Evolutionary conservation across 441 rosid species (phyloP).

Genomic region (Viola pubescens): DNA sequence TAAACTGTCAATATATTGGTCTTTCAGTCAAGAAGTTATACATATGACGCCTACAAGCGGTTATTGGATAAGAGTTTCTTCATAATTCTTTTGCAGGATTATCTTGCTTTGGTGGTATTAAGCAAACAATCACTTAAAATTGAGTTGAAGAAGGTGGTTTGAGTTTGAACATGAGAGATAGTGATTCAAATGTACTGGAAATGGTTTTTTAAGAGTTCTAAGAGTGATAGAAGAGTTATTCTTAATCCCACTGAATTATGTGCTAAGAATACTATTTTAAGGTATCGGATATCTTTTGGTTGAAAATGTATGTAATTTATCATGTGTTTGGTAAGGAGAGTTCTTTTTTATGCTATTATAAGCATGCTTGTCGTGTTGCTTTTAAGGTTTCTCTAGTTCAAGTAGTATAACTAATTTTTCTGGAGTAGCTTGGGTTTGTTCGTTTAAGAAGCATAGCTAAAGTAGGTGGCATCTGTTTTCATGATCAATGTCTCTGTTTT

Average conservation of each 20-base stretch:
- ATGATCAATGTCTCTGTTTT: neutral
- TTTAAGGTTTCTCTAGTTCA: neutral
- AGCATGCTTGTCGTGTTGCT: neutral
- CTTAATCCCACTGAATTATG: neutral
- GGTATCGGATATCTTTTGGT: neutral
- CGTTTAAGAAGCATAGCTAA: neutral
- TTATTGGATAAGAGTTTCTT: neutral
- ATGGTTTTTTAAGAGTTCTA: neutral
- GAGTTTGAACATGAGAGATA: neutral
- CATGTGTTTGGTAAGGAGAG: neutral
- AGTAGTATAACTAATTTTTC: neutral
- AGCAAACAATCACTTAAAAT: neutral
- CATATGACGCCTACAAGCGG: neutral
- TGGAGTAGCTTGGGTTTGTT: neutral
- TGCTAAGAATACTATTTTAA: neutral
- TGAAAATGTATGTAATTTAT: neutral
- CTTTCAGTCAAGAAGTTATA: neutral
- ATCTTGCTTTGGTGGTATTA: neutral
- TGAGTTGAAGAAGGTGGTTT: neutral
- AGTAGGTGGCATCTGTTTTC: neutral
- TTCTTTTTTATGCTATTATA: neutral
- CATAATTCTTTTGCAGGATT: neutral
- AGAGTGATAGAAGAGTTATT: neutral
- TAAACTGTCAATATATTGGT: neutral
- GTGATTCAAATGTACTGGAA: neutral